Evolutionary conservation across 2,329 filamentous ascomycete genomes (phyloP).

Genomic region (Cryphonectria naterciae): DNA sequence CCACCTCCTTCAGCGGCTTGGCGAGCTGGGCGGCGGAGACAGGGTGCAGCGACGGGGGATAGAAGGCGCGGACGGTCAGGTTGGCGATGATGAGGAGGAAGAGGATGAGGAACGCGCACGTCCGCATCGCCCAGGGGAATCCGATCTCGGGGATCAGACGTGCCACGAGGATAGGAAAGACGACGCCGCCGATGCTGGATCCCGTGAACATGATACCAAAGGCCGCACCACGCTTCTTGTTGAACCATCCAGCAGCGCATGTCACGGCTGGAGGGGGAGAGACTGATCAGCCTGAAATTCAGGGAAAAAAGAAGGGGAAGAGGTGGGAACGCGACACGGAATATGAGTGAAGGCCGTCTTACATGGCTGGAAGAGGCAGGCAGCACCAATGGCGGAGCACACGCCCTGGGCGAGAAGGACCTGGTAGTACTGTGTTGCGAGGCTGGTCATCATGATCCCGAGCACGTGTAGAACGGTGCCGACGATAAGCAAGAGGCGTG

Average conservation of each 20-base stretch:
- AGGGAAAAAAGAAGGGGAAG: neutral
- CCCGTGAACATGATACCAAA: slow-evolving; percentile 35
- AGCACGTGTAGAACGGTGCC: slow-evolving; percentile 56
- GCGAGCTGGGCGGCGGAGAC: slow-evolving; percentile 18
- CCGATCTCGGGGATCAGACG: slow-evolving; percentile 34
- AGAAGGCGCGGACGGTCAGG: slow-evolving; percentile 31
- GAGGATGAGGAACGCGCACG: slow-evolving; percentile 36
- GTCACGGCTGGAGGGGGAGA: neutral
- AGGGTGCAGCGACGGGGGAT: slow-evolving; percentile 21
- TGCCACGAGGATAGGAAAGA: slow-evolving; percentile 38
- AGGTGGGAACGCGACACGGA: no score
- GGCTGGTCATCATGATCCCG: slow-evolving; percentile 58
- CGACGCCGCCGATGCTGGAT: slow-evolving; percentile 36
- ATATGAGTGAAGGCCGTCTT: neutral
- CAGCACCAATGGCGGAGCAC: slow-evolving; percentile 28
- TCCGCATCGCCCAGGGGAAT: slow-evolving; percentile 38
- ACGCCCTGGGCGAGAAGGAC: slow-evolving; percentile 31
- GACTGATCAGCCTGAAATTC: neutral
- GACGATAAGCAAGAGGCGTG: slow-evolving; percentile 50
- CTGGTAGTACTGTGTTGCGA: slow-evolving; percentile 37
- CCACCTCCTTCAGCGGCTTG: slow-evolving; percentile 31
- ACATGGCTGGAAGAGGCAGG: slow-evolving; percentile 23
- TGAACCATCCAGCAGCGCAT: slow-evolving; percentile 31
- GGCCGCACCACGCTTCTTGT: slow-evolving; percentile 32
- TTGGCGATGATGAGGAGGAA: slow-evolving; percentile 34